Conservation (phyloP, 208 protist species). For the Kentomonas sorsogonicus region DNA sequence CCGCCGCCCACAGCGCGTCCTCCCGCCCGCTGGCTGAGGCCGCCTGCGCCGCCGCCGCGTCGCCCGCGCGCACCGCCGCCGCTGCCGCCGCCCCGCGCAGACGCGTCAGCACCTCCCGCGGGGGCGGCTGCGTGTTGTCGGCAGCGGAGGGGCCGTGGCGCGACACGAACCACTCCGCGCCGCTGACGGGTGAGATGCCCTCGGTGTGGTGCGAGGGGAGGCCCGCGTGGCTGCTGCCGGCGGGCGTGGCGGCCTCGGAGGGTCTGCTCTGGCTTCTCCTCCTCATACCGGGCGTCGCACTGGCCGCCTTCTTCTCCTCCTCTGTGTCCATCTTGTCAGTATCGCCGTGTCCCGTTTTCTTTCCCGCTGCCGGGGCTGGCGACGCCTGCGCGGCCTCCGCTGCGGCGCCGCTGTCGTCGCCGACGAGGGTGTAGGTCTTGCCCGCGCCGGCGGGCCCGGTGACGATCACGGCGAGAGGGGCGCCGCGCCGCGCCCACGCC, state of each 20-base stretch:
- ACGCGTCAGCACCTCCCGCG: not conserved
- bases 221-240: too few relatives aligned
- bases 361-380: too few relatives aligned
- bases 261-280: too few relatives aligned
- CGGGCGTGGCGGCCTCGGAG: too few relatives aligned
- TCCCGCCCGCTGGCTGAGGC: not conserved
- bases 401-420: slow-evolving; percentile 13
- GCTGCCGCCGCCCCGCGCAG: not conserved
- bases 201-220: not conserved
- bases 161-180: not conserved
- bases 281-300: too few relatives aligned
- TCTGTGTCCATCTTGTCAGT: not conserved
- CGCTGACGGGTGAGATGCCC: not conserved
- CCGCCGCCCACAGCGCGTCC: not conserved
- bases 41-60: not conserved
- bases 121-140: not conserved
- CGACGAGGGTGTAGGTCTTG: slow-evolving; percentile 73
- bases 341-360: not conserved
- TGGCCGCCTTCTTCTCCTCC: too few relatives aligned
- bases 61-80: not conserved
- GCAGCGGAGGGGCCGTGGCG: not conserved
- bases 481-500: not conserved
- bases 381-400: not conserved
- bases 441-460: slow-evolving; percentile 64
- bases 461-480: slow-evolving; percentile 42